Base-by-base conservation (phyloP, 2,329 filamentous ascomycete species). In the Fusarium mexicanum region DNA sequence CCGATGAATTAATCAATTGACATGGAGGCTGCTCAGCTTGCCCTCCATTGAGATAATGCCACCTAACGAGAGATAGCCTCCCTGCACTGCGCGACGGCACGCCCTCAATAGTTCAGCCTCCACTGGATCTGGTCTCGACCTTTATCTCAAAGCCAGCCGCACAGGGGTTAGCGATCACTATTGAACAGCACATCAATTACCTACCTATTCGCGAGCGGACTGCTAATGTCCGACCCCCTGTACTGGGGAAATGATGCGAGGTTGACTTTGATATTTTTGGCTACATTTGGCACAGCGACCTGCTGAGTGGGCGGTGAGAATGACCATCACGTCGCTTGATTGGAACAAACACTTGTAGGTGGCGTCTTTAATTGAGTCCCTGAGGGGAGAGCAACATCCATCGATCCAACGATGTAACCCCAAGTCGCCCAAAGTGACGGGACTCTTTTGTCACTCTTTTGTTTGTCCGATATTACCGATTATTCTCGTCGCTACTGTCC, bases 261-360 rank as follows among this genome's bases (percentile, higher is more conserved):
- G 66, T 68, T 73, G 73, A 73, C 53, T 75, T 46, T 71, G 65
- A 51, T 70, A 61, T 72, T 74, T 71, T 73, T 69, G 71, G 63
- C 55, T 50, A 47, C 47, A 63, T 51, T 41, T 66, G 38, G 38
- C 38, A 50, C 38, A 38, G 41, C 33, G 58, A 74, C 58, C 33
- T 55, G 41, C 22, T 74, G 58, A 38, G 59, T 67, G 64, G 67
- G 48, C 46, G 55, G 71, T 64, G 64, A 55, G 51, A 62, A 62
- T 60, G 48, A 62, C 41, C 43, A 58, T 26, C 10, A 33, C 31
- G 43, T 50, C 40, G 37, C 60, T 57, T 68, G 47, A 74, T 74
- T 74, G 72, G 72, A 69, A 70, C 64, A 69, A 50, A 50, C 64
- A 61, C 53, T 44, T 47, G 40, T 51, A 53, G 55, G 63, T 74